phyloP scores from a whole-genome alignment of 768 basidiomycete species.

The Agrocybe pediades region DNA sequence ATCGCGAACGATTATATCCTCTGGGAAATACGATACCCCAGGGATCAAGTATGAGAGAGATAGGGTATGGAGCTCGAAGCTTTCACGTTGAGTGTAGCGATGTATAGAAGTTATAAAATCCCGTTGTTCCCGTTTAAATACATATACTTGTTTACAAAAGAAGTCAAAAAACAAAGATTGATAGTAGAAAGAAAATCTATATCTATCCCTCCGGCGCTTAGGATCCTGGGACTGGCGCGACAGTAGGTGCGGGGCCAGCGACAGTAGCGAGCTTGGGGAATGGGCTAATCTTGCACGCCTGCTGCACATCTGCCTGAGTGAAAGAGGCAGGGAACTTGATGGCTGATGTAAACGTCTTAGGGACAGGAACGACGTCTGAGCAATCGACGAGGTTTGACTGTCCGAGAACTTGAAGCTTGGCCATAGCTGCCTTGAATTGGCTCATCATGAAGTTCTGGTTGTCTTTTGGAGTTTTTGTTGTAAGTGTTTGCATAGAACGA shows the following conservation, averaged over 20 bases:
- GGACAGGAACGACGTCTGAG: constrained; percentile 25
- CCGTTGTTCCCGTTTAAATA: too few species aligned
- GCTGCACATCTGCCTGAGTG: constrained; percentile 13
- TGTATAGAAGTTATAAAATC: too few species aligned
- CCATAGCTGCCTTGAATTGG: neutral
- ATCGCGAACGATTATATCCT: too few species aligned
- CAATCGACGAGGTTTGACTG: constrained; percentile 30
- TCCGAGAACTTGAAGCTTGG: neutral
- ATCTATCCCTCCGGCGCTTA: too few species aligned
- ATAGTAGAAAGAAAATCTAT: too few species aligned
- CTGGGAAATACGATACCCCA: too few species aligned
- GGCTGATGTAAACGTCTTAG: constrained; percentile 8
- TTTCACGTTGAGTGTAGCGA: too few species aligned
- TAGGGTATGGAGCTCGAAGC: too few species aligned
- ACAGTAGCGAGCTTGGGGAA: neutral
- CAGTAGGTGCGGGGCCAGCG: neutral
- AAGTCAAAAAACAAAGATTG: too few species aligned
- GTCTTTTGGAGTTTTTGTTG: neutral
- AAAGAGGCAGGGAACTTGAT: constrained; percentile 22
- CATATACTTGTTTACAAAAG: too few species aligned
- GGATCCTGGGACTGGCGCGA: neutral
- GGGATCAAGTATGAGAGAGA: too few species aligned
- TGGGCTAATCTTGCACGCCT: neutral
- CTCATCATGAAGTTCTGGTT: neutral
- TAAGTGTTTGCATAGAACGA: neutral